Evolutionary conservation across 495 filamentous ascomycete genomes (phyloP), one percentile per base, ranked within the genome.

Genomic region (Talaromyces trachyspermus): DNA sequence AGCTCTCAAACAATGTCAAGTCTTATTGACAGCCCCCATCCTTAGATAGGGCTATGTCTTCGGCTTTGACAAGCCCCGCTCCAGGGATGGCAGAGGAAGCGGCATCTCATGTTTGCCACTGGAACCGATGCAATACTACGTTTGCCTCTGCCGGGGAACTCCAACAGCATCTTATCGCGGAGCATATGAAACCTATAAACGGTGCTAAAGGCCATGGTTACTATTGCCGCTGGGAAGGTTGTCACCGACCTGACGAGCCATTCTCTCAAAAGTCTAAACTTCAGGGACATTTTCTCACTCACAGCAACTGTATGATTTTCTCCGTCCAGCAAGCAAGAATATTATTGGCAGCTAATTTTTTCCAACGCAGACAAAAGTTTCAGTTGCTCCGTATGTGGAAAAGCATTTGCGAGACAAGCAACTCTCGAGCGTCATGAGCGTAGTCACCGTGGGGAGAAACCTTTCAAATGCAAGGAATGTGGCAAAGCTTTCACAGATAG

Each of bases 371-470:
- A 71, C 32, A 73, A 73, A 49, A 71, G 65, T 33, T 73, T 71
- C 49, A 56, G 53, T 36, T 73, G 70, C 55, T 60, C 60, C 19
- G 68, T 71, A 7, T 76, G 72, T 47, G 66, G 66, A 2, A 74
- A 76, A 48, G 40, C 59, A 1, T 76, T 74, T 41, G 69, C 70
- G 17, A 62, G 72, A 17, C 66, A 68, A 48, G 69, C 69, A 9
- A 72, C 70, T 19, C 49, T 76, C 40, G 70, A 71, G 32, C 63
- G 71, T 23, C 72, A 76, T 36, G 68, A 71, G 54, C 71, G 72
- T n/a, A 75, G 69, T n/a, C 72, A 76, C 45, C 72, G 71, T 0
- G 69, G 70, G 15, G 72, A 76, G 49, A 76, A 75, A 50, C 72
- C 71, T 0, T 75, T 68, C 43, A 64, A 54, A 22, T 76, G 72